These are phyloP conservation scores for Rhizophora mangle DNA, from an alignment of 345 rosid genomes.

Conservation along the genomic window DNA sequence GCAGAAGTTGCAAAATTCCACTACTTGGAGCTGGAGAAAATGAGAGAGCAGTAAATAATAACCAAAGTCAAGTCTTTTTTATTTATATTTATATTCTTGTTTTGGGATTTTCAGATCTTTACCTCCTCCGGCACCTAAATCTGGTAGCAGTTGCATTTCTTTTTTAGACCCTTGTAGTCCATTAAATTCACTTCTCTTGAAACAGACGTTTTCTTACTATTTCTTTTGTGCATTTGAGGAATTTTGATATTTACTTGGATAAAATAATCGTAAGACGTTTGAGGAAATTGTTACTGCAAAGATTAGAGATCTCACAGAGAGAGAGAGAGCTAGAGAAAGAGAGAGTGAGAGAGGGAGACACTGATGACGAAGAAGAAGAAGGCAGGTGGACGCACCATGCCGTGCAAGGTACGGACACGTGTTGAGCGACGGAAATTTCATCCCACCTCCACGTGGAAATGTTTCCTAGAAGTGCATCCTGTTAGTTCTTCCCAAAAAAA, in stretches of 20 bases:
- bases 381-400: constrained; percentile 21
- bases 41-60: constrained; percentile 4
- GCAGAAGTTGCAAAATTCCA: not conserved
- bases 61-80: constrained; percentile 1
- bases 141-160: not conserved
- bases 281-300: too few species aligned
- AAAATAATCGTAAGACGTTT: too few species aligned
- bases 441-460: constrained; percentile 13
- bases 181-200: not conserved
- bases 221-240: not conserved
- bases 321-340: too few species aligned
- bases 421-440: constrained; percentile 11
- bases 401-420: constrained; percentile 35
- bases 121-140: not conserved
- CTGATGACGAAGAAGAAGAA: not conserved
- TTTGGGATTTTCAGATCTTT: too few species aligned
- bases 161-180: not conserved
- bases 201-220: not conserved
- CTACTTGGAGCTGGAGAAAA: not conserved
- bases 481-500: not conserved
- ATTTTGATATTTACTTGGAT: too few species aligned
- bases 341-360: not conserved
- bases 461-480: not conserved
- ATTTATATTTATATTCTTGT: too few species aligned
- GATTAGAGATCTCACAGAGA: too few species aligned